These are phyloP conservation scores for Xylariaceae sp. DNA, from an alignment of 2,329 filamentous ascomycete species.

Conservation along the genomic window DNA sequence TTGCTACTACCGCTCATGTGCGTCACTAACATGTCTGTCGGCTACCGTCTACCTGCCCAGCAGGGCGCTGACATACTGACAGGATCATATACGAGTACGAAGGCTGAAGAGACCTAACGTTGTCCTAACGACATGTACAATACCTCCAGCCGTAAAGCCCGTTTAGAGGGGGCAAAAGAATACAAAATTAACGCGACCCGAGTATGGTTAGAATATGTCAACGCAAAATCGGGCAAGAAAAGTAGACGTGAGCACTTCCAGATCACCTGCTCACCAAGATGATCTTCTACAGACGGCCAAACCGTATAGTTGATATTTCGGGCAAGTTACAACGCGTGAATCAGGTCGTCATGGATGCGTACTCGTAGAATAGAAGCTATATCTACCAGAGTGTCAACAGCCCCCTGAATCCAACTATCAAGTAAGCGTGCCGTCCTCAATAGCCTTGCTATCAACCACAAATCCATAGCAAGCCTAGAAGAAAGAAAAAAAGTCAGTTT, in stretches of 20 bases:
- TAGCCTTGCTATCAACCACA: conserved; percentile 23
- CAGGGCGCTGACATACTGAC: too few species aligned
- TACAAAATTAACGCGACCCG: too few species aligned
- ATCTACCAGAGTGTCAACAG: not conserved
- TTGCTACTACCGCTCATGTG: not conserved
- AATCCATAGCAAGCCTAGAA: conserved; percentile 25
- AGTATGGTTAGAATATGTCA: not conserved
- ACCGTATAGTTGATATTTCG: not conserved
- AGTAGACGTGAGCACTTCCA: not conserved
- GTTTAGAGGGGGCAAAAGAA: not conserved
- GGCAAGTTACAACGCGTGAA: not conserved
- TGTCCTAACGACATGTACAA: too few species aligned
- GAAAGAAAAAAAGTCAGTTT: not conserved
- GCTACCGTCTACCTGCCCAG: too few species aligned
- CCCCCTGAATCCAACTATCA: not conserved
- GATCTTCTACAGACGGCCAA: not conserved
- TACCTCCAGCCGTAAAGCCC: not conserved
- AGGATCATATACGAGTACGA: too few species aligned
- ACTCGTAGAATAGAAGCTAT: not conserved
- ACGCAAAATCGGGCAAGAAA: not conserved
- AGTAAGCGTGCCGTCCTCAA: not conserved
- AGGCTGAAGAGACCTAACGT: too few species aligned
- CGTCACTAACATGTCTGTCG: too few species aligned
- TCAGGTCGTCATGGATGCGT: not conserved
- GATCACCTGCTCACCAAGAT: not conserved